A percentile compares a stretch with the other conserved stretches of the same genome.
These are phyloP conservation scores for Bisporella sp. DNA, from an alignment of 2,329 filamentous ascomycete species.

Conservation along the genomic window DNA sequence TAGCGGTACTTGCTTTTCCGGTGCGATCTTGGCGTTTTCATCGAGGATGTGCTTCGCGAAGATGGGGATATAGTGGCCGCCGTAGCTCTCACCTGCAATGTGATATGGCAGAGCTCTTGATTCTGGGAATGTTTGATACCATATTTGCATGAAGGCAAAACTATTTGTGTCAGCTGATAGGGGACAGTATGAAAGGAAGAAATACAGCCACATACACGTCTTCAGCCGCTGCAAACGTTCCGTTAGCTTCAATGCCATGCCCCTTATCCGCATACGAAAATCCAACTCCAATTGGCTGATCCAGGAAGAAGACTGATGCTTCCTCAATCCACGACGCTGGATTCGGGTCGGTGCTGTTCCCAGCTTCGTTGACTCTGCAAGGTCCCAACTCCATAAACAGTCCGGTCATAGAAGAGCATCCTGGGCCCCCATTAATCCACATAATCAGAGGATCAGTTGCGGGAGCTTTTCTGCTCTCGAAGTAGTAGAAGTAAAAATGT, in stretches of 20 bases:
- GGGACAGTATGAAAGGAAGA: too few relatives aligned
- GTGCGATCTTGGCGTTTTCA: slow-evolving; percentile 35
- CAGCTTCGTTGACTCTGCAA: slow-evolving; percentile 32
- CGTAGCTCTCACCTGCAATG: slow-evolving; percentile 43
- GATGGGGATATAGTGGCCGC: slow-evolving; percentile 41
- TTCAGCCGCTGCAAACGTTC: slow-evolving; percentile 35
- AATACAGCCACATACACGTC: slow-evolving; percentile 32
- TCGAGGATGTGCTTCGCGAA: slow-evolving; percentile 36
- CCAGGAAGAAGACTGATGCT: slow-evolving; percentile 43
- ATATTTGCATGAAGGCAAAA: neutral
- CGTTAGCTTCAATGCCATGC: slow-evolving; percentile 24
- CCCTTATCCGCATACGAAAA: slow-evolving; percentile 46
- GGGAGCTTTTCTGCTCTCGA: slow-evolving; percentile 35
- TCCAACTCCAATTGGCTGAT: slow-evolving; percentile 61
- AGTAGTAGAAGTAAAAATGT: slow-evolving; percentile 40
- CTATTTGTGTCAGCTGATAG: neutral
- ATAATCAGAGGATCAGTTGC: slow-evolving; percentile 43
- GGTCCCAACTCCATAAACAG: slow-evolving; percentile 53
- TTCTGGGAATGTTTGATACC: neutral
- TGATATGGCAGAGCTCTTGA: slow-evolving; percentile 17
- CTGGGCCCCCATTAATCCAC: slow-evolving; percentile 60
- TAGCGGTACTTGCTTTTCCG: slow-evolving; percentile 34
- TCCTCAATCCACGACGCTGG: slow-evolving; percentile 58
- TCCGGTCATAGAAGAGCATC: slow-evolving; percentile 53
- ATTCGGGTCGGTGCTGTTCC: slow-evolving; percentile 38